These are phyloP conservation scores for Quambalaria eucalypti DNA, from an alignment of 1,284 basidiomycete species.

Conservation along the genomic window DNA sequence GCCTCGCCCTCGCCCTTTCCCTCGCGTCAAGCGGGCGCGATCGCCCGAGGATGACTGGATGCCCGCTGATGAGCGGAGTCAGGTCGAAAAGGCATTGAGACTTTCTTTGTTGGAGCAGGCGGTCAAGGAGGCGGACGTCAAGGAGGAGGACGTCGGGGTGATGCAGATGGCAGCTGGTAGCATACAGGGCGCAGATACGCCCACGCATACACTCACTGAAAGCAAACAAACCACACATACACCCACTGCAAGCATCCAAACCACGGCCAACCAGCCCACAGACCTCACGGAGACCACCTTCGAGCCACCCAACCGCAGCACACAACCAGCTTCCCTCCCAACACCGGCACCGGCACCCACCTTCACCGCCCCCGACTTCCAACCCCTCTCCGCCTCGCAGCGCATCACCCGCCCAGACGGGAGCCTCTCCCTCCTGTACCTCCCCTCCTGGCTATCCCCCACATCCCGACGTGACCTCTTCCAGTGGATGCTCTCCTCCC, in stretches of 20 bases:
- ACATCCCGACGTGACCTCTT: constrained; percentile 3
- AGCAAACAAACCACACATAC: too few species aligned
- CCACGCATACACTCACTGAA: not conserved
- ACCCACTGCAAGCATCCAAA: not conserved
- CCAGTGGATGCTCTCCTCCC: constrained; percentile 7
- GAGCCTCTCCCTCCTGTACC: constrained; percentile 13
- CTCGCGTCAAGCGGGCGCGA: too few species aligned
- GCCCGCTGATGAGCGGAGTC: not conserved
- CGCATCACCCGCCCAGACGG: constrained; percentile 6
- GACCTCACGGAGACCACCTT: too few species aligned
- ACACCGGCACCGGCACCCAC: not conserved
- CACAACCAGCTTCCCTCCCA: not conserved
- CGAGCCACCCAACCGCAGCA: not conserved
- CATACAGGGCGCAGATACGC: not conserved
- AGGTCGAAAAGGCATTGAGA: not conserved
- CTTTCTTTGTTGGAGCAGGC: not conserved
- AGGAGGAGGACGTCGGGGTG: not conserved
- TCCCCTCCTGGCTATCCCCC: constrained; percentile 5
- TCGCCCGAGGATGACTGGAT: not conserved
- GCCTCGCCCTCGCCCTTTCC: too few species aligned
- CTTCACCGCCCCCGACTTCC: not conserved
- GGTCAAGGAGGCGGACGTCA: not conserved
- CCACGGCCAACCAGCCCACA: not conserved
- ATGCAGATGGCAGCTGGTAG: not conserved
- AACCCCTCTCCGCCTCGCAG: not conserved